A percentile compares a stretch with the other conserved stretches of the same genome.
Evolutionary conservation across 2,329 filamentous ascomycete genomes (phyloP).

Genomic region (Alternaria conjuncta): DNA sequence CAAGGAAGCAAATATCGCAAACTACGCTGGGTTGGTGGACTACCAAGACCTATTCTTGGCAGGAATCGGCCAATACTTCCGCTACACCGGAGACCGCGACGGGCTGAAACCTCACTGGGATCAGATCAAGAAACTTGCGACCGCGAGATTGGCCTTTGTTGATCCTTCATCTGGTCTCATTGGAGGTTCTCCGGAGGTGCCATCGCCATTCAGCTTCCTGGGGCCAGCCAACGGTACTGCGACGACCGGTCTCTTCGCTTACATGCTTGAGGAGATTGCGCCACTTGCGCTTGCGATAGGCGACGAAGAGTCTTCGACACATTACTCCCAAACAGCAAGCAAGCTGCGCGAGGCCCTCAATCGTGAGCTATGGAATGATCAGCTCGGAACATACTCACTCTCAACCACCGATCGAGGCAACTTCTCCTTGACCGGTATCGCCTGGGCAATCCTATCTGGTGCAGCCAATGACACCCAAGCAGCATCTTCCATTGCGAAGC

Average conservation of each 20-base stretch:
- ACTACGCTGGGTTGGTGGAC: not conserved
- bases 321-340: not conserved
- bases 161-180: not conserved
- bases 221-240: not conserved
- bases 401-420: conserved; percentile 32
- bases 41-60: conserved; percentile 4
- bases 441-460: conserved; percentile 45
- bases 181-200: not conserved
- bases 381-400: conserved; percentile 41
- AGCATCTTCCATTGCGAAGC: conserved; percentile 34
- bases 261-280: not conserved
- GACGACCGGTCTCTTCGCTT: not conserved
- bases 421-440: conserved; percentile 43
- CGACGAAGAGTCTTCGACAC: not conserved
- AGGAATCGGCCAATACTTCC: not conserved
- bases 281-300: not conserved
- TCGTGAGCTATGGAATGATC: conserved; percentile 42
- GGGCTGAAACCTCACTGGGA: not conserved
- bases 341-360: not conserved
- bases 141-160: not conserved
- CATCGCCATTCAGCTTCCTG: not conserved
- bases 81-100: not conserved
- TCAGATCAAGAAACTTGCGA: not conserved
- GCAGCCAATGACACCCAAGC: conserved; percentile 43
- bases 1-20: not conserved